A percentile compares a stretch with the other conserved stretches of the same genome.
Conservation (phyloP, 441 rosid species). For the Pelargonium myrrhifolium region DNA sequence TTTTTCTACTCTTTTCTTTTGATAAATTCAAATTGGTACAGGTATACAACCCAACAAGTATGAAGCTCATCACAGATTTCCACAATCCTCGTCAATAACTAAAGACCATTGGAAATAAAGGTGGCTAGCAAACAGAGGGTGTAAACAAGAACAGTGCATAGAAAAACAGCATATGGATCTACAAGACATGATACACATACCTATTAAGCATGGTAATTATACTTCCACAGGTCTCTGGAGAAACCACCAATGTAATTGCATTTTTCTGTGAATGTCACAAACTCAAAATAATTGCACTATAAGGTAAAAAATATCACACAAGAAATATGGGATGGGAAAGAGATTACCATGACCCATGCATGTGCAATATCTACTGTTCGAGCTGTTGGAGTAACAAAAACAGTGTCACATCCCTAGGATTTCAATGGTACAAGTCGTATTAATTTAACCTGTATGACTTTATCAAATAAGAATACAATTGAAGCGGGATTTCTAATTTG, state of each 20-base stretch:
- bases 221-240: constrained; percentile 50
- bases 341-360: constrained; percentile 76
- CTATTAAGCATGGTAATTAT: constrained; percentile 58
- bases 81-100: not conserved
- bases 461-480: constrained; percentile 20
- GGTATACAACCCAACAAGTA: no score
- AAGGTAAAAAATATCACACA: not conserved
- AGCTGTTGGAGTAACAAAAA: constrained; percentile 80
- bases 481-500: constrained; percentile 3
- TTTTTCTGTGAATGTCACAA: constrained; percentile 50
- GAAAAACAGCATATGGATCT: not conserved
- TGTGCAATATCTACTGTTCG: constrained; percentile 74
- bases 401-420: constrained; percentile 81
- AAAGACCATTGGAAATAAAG: not conserved
- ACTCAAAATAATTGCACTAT: not conserved
- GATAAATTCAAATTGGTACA: no score
- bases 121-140: not conserved
- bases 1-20: no score
- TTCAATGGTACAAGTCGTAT: constrained; percentile 32
- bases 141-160: not conserved
- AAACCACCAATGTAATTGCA: constrained; percentile 57
- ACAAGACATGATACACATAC: constrained; percentile 32
- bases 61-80: no score
- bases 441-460: constrained; percentile 22
- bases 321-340: constrained; percentile 17